Base-by-base conservation (phyloP, 1,284 basidiomycete genomes). In the Naganishia sp. region DNA sequence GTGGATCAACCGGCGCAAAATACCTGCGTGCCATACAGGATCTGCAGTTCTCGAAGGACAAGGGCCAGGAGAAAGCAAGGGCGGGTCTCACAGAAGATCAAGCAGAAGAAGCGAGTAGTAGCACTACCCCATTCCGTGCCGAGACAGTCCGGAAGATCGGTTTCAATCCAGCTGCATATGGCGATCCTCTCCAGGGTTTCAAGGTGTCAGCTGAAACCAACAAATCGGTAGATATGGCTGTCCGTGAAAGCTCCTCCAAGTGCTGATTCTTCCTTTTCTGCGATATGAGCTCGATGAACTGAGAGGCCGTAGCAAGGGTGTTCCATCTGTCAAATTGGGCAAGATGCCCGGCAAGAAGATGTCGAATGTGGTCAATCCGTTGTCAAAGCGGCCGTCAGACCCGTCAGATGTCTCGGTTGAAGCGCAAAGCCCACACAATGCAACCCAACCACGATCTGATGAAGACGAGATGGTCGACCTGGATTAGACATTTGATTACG, bases 31-130 rank as follows among this genome's bases (percentile, higher is more conserved):
- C 63, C 63, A 73, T 66, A 11, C 66, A 64, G 39, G 70, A 70
- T 31, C 31, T 70, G 57, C 69, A 85, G 69, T 80, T 84, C 54
- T 86, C 88, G 71, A 86, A 83, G 72, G 84, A 84, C 49, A 73
- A 54, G 49, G 53, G 55, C 54, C 48, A 50, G 49, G 67, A 55
- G 10, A 55, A 50, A 45, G 67, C 52, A 2, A 55, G 23, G 44
- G 44, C 63, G 48, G 42, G 59, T 16, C 36, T 45, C 45, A n/a
- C 65, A 15, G 10, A 53, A 42, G 55, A 63, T 6, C 76, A 77
- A 49, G 68, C 68, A 64, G 70, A 69, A 44, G 63, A 70, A 25
- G 73, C 74, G 33, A 71, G 73, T 9, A 43, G n/a, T 11, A 52
- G 33, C 16, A 42, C 21, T 7, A 61, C 39, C 46, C 74, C 75